These are phyloP conservation scores for Yarrowia keelungensis DNA, from an alignment of 805 yeast genomes.

Conservation along the genomic window DNA sequence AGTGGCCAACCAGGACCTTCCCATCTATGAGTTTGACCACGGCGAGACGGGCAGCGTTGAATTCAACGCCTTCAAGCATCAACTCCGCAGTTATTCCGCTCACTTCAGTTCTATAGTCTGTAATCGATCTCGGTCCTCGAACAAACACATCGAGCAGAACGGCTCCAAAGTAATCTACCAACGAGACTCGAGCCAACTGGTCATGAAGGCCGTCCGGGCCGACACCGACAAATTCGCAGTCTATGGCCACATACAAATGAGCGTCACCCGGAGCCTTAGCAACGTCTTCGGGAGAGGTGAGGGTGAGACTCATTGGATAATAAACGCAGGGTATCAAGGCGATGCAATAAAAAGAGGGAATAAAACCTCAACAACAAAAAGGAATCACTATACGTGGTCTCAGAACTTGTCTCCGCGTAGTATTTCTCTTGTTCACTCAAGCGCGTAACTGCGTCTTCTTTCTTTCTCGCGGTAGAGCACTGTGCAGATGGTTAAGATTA, in stretches of 20 bases:
- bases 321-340: slow-evolving; percentile 13
- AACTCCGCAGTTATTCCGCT: slow-evolving; percentile 79
- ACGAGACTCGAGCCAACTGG: slow-evolving; percentile 85
- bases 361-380: background rate
- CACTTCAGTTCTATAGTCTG: slow-evolving; percentile 93
- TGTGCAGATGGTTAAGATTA: background rate
- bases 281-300: background rate
- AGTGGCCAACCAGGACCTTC: slow-evolving; percentile 76
- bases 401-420: background rate
- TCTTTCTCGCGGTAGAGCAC: background rate
- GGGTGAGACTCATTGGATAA: slow-evolving; percentile 17
- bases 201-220: slow-evolving; percentile 72
- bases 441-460: background rate
- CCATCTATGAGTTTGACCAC: slow-evolving; percentile 62
- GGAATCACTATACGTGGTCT: background rate
- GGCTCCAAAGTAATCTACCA: slow-evolving; percentile 83
- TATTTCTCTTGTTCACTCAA: background rate
- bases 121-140: slow-evolving; percentile 72
- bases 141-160: slow-evolving; percentile 76
- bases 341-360: background rate
- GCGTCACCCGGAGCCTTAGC: slow-evolving; percentile 1
- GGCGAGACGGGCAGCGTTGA: slow-evolving; percentile 67
- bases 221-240: slow-evolving; percentile 94
- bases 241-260: slow-evolving; percentile 72
- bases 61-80: slow-evolving; percentile 70